Conservation (phyloP, 192 early-diverging fungal species). For the Geranomyces michiganensis region DNA sequence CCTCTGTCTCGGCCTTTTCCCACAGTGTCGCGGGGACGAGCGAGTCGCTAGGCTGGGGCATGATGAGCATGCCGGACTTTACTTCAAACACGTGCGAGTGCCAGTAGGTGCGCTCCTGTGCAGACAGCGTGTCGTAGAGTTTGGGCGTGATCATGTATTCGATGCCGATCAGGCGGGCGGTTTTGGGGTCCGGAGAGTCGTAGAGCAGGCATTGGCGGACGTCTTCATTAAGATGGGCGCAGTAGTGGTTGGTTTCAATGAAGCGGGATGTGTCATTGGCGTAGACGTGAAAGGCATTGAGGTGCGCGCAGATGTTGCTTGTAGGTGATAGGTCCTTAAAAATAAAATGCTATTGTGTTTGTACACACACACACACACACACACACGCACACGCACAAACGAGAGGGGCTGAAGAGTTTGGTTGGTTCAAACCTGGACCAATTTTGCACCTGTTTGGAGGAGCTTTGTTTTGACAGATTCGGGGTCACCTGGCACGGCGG, state of each 20-base stretch:
- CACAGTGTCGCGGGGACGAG: conserved; percentile 38
- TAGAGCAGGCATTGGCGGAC: conserved; percentile 61
- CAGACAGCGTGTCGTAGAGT: conserved; percentile 45
- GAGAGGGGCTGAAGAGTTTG: too few species aligned
- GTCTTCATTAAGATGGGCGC: conserved; percentile 51
- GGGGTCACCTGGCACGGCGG: conserved; percentile 1
- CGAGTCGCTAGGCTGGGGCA: conserved; percentile 27
- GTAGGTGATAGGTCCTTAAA: conserved; percentile 49
- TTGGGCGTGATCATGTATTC: conserved; percentile 64
- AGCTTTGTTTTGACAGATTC: not conserved
- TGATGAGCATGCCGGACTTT: conserved; percentile 44
- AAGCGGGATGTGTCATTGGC: conserved; percentile 50
- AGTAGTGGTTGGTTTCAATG: conserved; percentile 58
- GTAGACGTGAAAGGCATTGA: conserved; percentile 52
- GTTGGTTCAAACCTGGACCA: not conserved
- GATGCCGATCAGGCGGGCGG: conserved; percentile 57
- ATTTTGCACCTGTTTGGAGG: not conserved
- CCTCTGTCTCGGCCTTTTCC: conserved; percentile 35
- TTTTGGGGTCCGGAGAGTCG: conserved; percentile 36
- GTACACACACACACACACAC: too few species aligned
- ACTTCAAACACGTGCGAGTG: conserved; percentile 64
- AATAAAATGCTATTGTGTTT: too few species aligned
- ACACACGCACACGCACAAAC: too few species aligned
- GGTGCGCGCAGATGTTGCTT: conserved; percentile 43
- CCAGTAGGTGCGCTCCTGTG: conserved; percentile 59